Percentiles rank a stretch among this genome's conserved stretches.
Conservation (phyloP, 768 basidiomycete genomes). For the Leccinum obscurum region DNA sequence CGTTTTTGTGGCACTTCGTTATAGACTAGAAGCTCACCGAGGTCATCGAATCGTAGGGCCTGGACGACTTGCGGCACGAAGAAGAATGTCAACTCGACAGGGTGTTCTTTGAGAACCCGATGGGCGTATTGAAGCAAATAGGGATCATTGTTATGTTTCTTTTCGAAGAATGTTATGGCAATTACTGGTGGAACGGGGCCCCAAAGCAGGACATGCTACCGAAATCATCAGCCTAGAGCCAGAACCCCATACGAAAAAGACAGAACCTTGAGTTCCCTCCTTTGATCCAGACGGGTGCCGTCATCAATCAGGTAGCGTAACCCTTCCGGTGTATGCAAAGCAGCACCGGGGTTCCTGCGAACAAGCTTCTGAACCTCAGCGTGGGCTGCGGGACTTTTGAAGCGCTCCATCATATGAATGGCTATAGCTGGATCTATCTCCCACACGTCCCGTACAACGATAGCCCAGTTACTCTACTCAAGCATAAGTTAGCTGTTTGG, state of each 20-base stretch:
- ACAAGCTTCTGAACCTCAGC: conserved; percentile 78
- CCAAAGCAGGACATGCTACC: conserved; percentile 86
- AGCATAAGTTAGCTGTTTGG: conserved; percentile 5
- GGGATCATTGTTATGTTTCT: conserved; percentile 79
- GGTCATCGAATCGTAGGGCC: conserved; percentile 84
- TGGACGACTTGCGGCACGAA: conserved; percentile 99
- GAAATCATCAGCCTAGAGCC: conserved; percentile 1
- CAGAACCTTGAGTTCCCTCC: conserved; percentile 73
- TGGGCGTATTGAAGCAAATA: conserved; percentile 94
- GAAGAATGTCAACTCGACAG: conserved; percentile 95
- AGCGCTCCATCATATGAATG: conserved; percentile 83
- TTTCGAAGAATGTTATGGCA: conserved; percentile 84
- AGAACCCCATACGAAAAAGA: background rate
- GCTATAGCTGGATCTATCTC: conserved; percentile 79
- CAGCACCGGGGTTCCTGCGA: conserved; percentile 66
- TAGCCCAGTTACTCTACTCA: conserved; percentile 60
- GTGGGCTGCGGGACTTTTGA: conserved; percentile 65
- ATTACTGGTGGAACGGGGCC: conserved; percentile 82
- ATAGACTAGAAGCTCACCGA: conserved; percentile 52
- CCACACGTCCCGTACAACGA: conserved; percentile 77
- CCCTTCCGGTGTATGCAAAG: conserved; percentile 78
- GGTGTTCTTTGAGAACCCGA: conserved; percentile 91
- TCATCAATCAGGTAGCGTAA: conserved; percentile 80
- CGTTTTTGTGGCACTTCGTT: background rate
- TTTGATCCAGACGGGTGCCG: conserved; percentile 52